Percentiles rank a stretch among this genome's conserved stretches.
Conservation (phyloP, 2,329 filamentous ascomycete genomes). For the Xylariales sp. region DNA sequence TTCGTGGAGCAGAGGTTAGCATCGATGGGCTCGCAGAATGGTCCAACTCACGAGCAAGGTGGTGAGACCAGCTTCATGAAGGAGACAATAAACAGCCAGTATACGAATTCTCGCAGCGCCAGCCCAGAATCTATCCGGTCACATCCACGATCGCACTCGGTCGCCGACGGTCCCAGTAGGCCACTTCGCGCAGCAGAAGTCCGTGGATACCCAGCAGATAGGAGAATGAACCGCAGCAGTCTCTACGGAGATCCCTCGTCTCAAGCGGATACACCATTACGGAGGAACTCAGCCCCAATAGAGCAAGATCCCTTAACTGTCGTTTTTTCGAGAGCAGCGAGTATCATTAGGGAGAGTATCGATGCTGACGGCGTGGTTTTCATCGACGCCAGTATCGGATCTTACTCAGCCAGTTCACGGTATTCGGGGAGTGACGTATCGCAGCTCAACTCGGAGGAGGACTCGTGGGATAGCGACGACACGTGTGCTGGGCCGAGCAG, state of each 20-base stretch:
- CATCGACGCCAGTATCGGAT: constrained; percentile 47
- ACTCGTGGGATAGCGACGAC: constrained; percentile 38
- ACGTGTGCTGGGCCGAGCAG: constrained; percentile 7
- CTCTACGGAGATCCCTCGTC: neutral
- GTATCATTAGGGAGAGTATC: constrained; percentile 57
- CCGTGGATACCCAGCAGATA: neutral
- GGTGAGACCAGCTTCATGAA: neutral
- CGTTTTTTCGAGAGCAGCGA: constrained; percentile 56
- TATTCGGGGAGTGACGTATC: constrained; percentile 14
- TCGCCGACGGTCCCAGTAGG: neutral
- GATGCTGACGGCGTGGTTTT: constrained; percentile 56
- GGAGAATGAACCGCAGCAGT: neutral
- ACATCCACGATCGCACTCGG: neutral
- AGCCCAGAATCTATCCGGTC: neutral
- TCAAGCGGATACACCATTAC: neutral
- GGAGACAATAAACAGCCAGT: neutral
- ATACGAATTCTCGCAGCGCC: neutral
- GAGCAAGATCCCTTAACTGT: constrained; percentile 28
- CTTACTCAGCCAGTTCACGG: constrained; percentile 27
- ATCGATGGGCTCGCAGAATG: neutral
- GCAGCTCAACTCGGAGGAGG: constrained; percentile 11
- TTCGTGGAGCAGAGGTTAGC: constrained; percentile 32
- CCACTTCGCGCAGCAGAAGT: neutral
- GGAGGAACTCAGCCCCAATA: constrained; percentile 10
- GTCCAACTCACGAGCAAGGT: neutral